These are phyloP conservation scores for Yamadazyma conglobata DNA, from an alignment of 1,139 yeast genomes.

Conservation along the genomic window DNA sequence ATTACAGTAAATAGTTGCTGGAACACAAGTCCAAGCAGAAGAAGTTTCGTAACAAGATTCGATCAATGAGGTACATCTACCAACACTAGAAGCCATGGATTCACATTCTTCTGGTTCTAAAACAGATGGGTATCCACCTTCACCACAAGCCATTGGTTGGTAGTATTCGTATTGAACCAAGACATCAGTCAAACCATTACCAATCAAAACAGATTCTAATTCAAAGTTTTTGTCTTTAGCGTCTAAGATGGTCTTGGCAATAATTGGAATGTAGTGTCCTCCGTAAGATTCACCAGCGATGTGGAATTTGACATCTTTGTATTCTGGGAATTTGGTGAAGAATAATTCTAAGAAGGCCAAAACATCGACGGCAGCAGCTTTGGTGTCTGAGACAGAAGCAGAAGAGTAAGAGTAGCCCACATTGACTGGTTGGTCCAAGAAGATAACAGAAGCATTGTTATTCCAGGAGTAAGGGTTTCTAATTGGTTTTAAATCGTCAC, in stretches of 20 bases:
- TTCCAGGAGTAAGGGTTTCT: constrained; percentile 44
- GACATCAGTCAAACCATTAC: constrained; percentile 95
- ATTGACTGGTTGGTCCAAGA: constrained; percentile 47
- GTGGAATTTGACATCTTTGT: constrained; percentile 66
- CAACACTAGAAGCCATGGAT: constrained; percentile 66
- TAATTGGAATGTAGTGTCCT: constrained; percentile 94
- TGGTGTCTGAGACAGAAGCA: constrained; percentile 61
- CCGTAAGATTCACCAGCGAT: constrained; percentile 99
- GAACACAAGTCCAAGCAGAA: constrained; percentile 88
- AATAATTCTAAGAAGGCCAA: constrained; percentile 88
- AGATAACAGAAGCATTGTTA: constrained; percentile 42
- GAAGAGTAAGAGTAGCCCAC: constrained; percentile 81
- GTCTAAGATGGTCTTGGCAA: constrained; percentile 80
- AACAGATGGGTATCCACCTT: constrained; percentile 84
- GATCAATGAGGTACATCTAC: constrained; percentile 79
- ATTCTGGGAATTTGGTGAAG: constrained; percentile 88
- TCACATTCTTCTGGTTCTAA: constrained; percentile 77
- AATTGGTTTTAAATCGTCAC: constrained; percentile 32
- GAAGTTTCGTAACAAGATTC: constrained; percentile 75
- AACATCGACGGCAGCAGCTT: constrained; percentile 90
- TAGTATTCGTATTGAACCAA: constrained; percentile 83
- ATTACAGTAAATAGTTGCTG: constrained; percentile 89
- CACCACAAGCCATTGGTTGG: constrained; percentile 97
- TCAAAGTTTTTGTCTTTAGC: constrained; percentile 78
- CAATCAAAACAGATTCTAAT: constrained; percentile 84